These are phyloP conservation scores for Porpolomopsis calyptriformis DNA, from an alignment of 768 basidiomycete species.

Conservation along the genomic window DNA sequence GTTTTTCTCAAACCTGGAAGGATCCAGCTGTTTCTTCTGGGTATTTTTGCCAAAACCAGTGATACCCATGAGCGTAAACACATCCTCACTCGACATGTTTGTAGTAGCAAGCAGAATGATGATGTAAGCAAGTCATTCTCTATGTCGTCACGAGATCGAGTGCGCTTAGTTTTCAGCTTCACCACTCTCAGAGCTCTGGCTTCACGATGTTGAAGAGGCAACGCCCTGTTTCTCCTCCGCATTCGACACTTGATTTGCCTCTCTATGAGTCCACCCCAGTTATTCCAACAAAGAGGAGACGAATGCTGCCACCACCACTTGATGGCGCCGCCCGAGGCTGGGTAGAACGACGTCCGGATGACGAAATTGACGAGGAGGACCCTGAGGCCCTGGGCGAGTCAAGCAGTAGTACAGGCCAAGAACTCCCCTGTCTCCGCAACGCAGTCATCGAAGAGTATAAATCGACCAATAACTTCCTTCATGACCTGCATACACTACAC, in stretches of 20 bases:
- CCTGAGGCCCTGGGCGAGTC: slow-evolving; percentile 19
- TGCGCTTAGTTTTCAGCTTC: not conserved
- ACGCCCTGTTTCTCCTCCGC: slow-evolving; percentile 33
- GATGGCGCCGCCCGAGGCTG: slow-evolving; percentile 45
- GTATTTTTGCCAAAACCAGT: slow-evolving; percentile 69
- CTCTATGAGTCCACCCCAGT: slow-evolving; percentile 26
- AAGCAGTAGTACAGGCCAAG: slow-evolving; percentile 5
- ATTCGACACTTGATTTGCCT: slow-evolving; percentile 17
- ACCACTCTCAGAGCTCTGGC: not conserved
- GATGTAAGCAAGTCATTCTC: not conserved
- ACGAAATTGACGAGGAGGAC: slow-evolving; percentile 26
- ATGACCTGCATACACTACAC: slow-evolving; percentile 59
- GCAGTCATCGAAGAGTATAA: slow-evolving; percentile 38
- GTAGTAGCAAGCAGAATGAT: not conserved
- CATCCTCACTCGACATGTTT: slow-evolving; percentile 39
- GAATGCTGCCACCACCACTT: slow-evolving; percentile 39
- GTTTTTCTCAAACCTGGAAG: slow-evolving; percentile 69
- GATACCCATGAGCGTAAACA: slow-evolving; percentile 78
- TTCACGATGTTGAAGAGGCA: slow-evolving; percentile 42
- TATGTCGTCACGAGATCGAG: not conserved
- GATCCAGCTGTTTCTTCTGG: slow-evolving; percentile 58
- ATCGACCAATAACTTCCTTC: slow-evolving; percentile 52
- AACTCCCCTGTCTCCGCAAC: not conserved
- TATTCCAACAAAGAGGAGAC: slow-evolving; percentile 39
- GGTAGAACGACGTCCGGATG: slow-evolving; percentile 19